Conservation (phyloP, 345 rosid genomes). For the Psidium friedrichsthalianum region DNA sequence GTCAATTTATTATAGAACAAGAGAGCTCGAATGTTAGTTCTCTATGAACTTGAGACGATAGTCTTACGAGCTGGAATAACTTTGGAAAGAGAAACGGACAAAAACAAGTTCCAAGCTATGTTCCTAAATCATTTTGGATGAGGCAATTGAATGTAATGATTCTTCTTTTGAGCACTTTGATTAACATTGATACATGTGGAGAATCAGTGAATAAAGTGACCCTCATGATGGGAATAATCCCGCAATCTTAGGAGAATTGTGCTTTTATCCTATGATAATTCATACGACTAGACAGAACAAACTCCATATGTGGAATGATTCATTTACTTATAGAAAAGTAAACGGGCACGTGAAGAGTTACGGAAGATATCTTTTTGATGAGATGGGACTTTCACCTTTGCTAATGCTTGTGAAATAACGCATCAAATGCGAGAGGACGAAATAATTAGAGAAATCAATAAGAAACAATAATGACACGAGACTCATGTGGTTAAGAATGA, state of each 20-base stretch:
- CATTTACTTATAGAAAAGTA: background rate
- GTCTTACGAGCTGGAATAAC: background rate
- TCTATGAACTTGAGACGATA: background rate
- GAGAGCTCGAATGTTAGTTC: background rate
- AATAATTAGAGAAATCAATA: background rate
- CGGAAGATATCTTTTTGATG: background rate
- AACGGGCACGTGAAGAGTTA: background rate
- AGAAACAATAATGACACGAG: background rate
- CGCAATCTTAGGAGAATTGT: background rate
- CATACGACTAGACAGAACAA: background rate
- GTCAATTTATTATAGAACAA: background rate
- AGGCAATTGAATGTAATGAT: background rate
- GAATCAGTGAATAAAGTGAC: background rate
- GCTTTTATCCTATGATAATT: background rate
- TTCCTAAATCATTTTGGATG: background rate
- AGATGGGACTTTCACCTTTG: background rate
- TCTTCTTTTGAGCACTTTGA: background rate
- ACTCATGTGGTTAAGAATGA: background rate
- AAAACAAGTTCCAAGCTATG: background rate
- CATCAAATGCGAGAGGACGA: background rate
- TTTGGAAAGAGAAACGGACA: background rate
- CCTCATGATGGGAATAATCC: background rate
- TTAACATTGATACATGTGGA: background rate
- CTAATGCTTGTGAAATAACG: background rate
- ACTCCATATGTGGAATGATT: background rate